Conservation (phyloP, 2,329 filamentous ascomycete species). For the Pseudonectria buxi region DNA sequence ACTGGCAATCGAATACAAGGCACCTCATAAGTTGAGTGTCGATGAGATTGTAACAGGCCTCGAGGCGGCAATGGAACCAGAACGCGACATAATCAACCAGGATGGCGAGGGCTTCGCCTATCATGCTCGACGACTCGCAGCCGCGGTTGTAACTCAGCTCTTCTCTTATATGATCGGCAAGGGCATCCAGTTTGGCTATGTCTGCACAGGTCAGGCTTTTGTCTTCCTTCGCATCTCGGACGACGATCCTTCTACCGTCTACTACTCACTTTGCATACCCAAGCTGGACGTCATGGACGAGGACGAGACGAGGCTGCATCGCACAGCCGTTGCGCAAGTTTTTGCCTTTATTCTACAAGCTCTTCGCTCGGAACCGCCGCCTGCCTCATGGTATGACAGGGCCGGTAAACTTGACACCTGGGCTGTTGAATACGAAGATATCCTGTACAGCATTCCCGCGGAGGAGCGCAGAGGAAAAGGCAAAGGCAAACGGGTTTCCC, state of each 20-base stretch:
- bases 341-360: slow-evolving; percentile 33
- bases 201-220: slow-evolving; percentile 27
- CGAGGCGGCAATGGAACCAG: slow-evolving; percentile 26
- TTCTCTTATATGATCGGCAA: slow-evolving; percentile 34
- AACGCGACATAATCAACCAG: slow-evolving; percentile 26
- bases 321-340: slow-evolving; percentile 31
- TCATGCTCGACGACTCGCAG: slow-evolving; percentile 21
- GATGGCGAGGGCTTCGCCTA: slow-evolving; percentile 25
- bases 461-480: slow-evolving; percentile 13
- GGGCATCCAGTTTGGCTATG: slow-evolving; percentile 28
- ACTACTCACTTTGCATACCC: slow-evolving; percentile 27
- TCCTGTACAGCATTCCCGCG: slow-evolving; percentile 20
- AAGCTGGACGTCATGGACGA: slow-evolving; percentile 27
- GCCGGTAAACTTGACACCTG: slow-evolving; percentile 24
- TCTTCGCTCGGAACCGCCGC: slow-evolving; percentile 21
- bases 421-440: slow-evolving; percentile 28
- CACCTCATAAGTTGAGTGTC: slow-evolving; percentile 29
- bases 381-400: slow-evolving; percentile 24
- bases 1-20: slow-evolving; percentile 32
- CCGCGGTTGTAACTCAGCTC: slow-evolving; percentile 32
- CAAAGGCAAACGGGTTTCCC: slow-evolving; percentile 10
- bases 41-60: slow-evolving; percentile 28
- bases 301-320: slow-evolving; percentile 27
- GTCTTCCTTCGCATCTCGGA: slow-evolving; percentile 29
- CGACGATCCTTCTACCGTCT: slow-evolving; percentile 27